Evolutionary conservation across 352 stramenopile genomes (phyloP).

Genomic region (Pythium phragmitis): DNA sequence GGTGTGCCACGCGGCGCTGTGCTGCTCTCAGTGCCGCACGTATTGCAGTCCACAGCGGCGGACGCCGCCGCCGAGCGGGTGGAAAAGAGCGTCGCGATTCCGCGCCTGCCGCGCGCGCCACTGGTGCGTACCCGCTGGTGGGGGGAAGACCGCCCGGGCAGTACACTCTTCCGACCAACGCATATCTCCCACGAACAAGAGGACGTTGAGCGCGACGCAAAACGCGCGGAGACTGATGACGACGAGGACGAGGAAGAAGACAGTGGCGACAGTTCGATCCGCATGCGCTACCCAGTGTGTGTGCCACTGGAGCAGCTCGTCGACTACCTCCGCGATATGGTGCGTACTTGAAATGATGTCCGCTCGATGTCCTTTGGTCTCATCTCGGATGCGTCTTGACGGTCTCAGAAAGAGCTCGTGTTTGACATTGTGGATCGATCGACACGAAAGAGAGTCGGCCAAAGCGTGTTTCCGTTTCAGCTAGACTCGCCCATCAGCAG

Average conservation of each 20-base stretch:
- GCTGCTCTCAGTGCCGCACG: conserved; percentile 41
- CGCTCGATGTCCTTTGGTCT: not conserved
- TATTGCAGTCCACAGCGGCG: conserved; percentile 37
- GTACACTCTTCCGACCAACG: conserved; percentile 46
- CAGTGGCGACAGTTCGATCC: conserved; percentile 25
- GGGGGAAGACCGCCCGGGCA: conserved; percentile 44
- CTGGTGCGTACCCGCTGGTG: conserved; percentile 63
- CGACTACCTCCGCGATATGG: conserved; percentile 62
- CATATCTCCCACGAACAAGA: conserved; percentile 8
- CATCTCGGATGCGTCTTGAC: not conserved
- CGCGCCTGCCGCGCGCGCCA: conserved; percentile 29
- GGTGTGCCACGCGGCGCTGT: conserved; percentile 31
- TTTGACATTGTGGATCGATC: conserved; percentile 64
- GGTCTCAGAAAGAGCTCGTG: conserved; percentile 38
- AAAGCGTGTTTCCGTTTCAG: conserved; percentile 26
- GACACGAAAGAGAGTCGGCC: conserved; percentile 39
- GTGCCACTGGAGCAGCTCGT: conserved; percentile 36
- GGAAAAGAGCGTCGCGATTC: not conserved
- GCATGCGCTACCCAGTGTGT: conserved; percentile 47
- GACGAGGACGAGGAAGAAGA: conserved; percentile 9
- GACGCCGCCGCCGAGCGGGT: conserved; percentile 15
- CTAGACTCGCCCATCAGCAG: not conserved
- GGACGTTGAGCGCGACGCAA: not conserved
- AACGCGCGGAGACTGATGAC: conserved; percentile 3
- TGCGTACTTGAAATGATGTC: conserved; percentile 11